These are phyloP conservation scores for Solanum rostratum DNA, from an alignment of 257 asterid species.

Conservation along the genomic window DNA sequence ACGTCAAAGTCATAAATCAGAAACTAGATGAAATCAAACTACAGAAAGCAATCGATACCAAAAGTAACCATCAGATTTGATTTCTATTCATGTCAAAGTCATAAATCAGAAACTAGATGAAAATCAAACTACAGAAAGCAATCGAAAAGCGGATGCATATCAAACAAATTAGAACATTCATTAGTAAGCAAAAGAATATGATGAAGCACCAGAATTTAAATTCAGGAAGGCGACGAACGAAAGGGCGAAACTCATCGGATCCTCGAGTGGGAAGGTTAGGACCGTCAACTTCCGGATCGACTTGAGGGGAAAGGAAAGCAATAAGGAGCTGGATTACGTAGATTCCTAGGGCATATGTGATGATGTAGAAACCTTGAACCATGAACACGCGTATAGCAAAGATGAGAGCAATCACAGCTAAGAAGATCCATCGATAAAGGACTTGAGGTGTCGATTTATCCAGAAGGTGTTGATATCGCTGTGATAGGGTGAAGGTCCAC, in stretches of 20 bases:
- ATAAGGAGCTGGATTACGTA: slow-evolving; percentile 81
- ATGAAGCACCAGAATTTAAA: slow-evolving; percentile 71
- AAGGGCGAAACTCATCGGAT: slow-evolving; percentile 98
- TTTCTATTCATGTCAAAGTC: background rate
- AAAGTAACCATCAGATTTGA: background rate
- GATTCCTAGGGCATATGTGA: slow-evolving; percentile 87
- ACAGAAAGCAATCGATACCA: too few relatives aligned
- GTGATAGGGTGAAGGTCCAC: slow-evolving; percentile 45
- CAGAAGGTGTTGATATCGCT: slow-evolving; percentile 68
- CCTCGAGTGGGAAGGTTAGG: slow-evolving; percentile 85
- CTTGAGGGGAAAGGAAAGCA: slow-evolving; percentile 94
- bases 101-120: background rate
- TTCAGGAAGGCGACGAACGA: slow-evolving; percentile 96
- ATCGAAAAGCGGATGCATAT: background rate
- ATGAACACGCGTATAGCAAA: slow-evolving; percentile 68
- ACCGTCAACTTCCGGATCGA: slow-evolving; percentile 93
- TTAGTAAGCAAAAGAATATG: background rate
- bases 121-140: background rate
- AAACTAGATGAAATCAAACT: background rate
- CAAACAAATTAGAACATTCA: background rate
- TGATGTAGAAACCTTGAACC: slow-evolving; percentile 79
- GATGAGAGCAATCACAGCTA: slow-evolving; percentile 39
- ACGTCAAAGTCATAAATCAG: background rate
- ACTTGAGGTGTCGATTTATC: slow-evolving; percentile 87
- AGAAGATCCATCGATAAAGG: slow-evolving; percentile 74